Conservation (phyloP, 192 early-diverging fungal genomes). For the Entomortierella chlamydospora region DNA sequence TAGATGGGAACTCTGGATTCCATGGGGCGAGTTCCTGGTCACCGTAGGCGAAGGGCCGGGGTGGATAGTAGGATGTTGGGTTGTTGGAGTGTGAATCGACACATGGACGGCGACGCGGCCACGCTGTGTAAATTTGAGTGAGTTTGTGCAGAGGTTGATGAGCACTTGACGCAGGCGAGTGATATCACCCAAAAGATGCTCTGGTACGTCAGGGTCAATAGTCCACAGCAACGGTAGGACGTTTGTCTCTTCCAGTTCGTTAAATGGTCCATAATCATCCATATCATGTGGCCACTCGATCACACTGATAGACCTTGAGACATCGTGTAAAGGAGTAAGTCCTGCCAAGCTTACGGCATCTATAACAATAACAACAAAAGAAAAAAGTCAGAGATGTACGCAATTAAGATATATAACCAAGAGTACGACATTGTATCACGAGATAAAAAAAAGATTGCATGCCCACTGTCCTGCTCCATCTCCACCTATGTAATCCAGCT, state of each 20-base stretch:
- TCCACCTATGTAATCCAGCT: too few species aligned
- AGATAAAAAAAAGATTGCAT: not conserved
- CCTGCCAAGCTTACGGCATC: slow-evolving; percentile 51
- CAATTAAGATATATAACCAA: not conserved
- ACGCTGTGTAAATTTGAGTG: slow-evolving; percentile 59
- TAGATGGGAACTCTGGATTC: not conserved
- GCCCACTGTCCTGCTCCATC: too few species aligned
- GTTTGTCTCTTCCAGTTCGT: slow-evolving; percentile 41
- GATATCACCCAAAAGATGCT: slow-evolving; percentile 64
- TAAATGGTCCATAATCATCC: slow-evolving; percentile 42
- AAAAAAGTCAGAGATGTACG: not conserved
- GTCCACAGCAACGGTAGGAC: slow-evolving; percentile 63
- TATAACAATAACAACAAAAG: slow-evolving; percentile 9
- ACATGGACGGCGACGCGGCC: slow-evolving; percentile 46
- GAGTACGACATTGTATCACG: not conserved
- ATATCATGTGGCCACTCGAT: slow-evolving; percentile 54
- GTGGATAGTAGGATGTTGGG: slow-evolving; percentile 30
- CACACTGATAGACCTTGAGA: slow-evolving; percentile 44
- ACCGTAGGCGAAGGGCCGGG: slow-evolving; percentile 24
- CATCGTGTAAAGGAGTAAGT: slow-evolving; percentile 47
- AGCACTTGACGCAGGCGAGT: slow-evolving; percentile 64
- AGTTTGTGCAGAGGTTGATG: slow-evolving; percentile 66
- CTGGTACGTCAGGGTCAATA: slow-evolving; percentile 62
- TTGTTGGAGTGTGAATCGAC: slow-evolving; percentile 27
- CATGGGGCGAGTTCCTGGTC: slow-evolving; percentile 11